Percentiles rank a stretch among this genome's conserved stretches.
These are phyloP conservation scores for Scedosporium aurantiacum DNA, from an alignment of 2,329 filamentous ascomycete genomes.

Conservation along the genomic window DNA sequence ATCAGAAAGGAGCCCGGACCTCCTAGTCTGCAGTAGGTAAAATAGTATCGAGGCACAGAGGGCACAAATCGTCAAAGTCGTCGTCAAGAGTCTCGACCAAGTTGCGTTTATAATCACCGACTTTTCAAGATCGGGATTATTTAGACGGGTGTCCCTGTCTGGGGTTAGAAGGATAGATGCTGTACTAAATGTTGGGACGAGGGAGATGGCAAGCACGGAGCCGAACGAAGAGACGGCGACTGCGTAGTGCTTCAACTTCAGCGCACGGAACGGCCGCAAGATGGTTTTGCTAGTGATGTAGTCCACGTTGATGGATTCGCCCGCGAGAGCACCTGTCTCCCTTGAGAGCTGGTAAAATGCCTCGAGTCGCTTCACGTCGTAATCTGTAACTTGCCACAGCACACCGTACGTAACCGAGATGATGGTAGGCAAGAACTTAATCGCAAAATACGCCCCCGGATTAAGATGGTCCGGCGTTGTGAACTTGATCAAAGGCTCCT, in stretches of 20 bases:
- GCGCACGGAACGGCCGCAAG: conserved; percentile 50
- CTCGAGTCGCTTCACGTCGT: conserved; percentile 56
- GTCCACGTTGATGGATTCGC: conserved; percentile 61
- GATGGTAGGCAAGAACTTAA: conserved; percentile 54
- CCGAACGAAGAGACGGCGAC: conserved; percentile 56
- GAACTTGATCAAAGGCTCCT: conserved; percentile 38
- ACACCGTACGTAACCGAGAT: conserved; percentile 52
- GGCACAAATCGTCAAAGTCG: conserved; percentile 45
- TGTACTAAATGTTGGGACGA: conserved; percentile 58
- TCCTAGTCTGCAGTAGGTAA: conserved; percentile 48
- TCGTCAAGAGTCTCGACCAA: conserved; percentile 52
- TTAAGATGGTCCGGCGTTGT: conserved; percentile 36
- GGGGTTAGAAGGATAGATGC: conserved; percentile 49
- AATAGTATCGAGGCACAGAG: conserved; percentile 46
- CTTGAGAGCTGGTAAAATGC: conserved; percentile 56
- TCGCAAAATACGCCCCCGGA: conserved; percentile 42
- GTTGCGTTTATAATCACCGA: conserved; percentile 41
- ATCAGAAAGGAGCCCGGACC: conserved; percentile 55
- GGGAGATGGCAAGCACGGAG: conserved; percentile 53
- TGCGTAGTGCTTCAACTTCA: conserved; percentile 54
- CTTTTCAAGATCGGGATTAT: conserved; percentile 34
- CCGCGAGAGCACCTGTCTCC: conserved; percentile 47
- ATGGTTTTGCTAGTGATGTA: conserved; percentile 61
- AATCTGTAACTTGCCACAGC: conserved; percentile 55
- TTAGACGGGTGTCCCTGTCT: conserved; percentile 30